phyloP scores from a whole-genome alignment of 305 asterid species.

The Plantago lanceolata region DNA sequence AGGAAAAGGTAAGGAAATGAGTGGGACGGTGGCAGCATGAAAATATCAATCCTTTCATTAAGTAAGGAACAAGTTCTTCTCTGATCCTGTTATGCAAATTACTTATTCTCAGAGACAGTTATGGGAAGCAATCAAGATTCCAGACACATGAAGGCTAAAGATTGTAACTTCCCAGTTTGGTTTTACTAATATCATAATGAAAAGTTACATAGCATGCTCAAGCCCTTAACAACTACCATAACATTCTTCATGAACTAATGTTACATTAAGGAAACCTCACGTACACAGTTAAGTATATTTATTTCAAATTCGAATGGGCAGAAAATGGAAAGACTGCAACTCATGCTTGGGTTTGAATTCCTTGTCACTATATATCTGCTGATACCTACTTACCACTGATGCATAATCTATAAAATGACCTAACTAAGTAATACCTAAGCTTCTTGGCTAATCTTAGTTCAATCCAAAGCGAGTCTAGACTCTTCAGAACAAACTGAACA shows the following conservation, averaged over 20 bases:
- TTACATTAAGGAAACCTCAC: background rate
- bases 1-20: too few relatives aligned
- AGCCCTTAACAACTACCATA: too few relatives aligned
- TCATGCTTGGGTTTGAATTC: background rate
- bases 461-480: background rate
- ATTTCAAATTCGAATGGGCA: background rate
- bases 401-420: background rate
- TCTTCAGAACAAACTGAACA: background rate
- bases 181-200: too few relatives aligned
- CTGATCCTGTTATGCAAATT: too few relatives aligned
- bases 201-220: too few relatives aligned
- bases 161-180: too few relatives aligned
- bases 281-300: background rate
- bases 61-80: too few relatives aligned
- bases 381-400: background rate
- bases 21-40: too few relatives aligned
- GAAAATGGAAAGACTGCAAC: background rate
- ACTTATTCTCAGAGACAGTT: too few relatives aligned
- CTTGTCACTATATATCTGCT: background rate
- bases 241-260: background rate
- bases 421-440: background rate
- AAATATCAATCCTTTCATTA: too few relatives aligned
- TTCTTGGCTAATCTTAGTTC: background rate
- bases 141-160: too few relatives aligned
- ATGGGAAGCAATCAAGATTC: too few relatives aligned